Base-by-base conservation (phyloP, 176 grass and related monocot genomes). In the Areca catechu region DNA sequence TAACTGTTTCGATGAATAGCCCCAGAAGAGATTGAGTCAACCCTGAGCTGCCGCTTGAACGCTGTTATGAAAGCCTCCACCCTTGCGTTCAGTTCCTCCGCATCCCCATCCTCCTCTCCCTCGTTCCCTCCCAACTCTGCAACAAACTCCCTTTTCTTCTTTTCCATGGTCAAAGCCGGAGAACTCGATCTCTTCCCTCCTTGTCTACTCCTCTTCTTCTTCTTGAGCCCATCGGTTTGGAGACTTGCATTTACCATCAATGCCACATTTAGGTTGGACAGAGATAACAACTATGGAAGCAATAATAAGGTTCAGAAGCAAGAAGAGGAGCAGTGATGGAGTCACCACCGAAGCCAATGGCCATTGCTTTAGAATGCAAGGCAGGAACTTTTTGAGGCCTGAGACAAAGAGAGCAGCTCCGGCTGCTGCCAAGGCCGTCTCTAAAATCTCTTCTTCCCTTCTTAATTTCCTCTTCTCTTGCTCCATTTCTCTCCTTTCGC, bases 41-140 rank as follows among this genome's bases (percentile, higher is more conserved):
- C 71, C 69, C 74, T 77, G 55, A 97, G 81, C 49, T 90, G 93
- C 73, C 67, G 81, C 51, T 84, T 68, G 68, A 97, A 97, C 22
- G 87, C 87, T 24, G 61, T 63, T 54, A 97, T 97, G 74, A 91
- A 97, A 63, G 83, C 93, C 69, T 97, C 93, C 21, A 78, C 87
- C 19, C 93, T 68, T 60, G 63, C 78, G 56, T 97, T 75, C 72
- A 97, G 69, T 83, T 97, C 92, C 68, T 82, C 83, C 3, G 54
- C 55, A 55, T 77, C 86, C 2, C 57, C 72, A 20, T 54, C 72
- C 12, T 15, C 50, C 3, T 54, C 61, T 21, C 4, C 79, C 16
- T 24, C 78, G 1, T 50, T 66, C 25, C 65, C 27, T 24, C 16
- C 4, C 34, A 43, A 12, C 34, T 43, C 24, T 25, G 24, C 34